Evolutionary conservation across 352 stramenopile genomes (phyloP), one percentile per base, ranked within the genome.

Genomic region (Globisporangium irregulare): DNA sequence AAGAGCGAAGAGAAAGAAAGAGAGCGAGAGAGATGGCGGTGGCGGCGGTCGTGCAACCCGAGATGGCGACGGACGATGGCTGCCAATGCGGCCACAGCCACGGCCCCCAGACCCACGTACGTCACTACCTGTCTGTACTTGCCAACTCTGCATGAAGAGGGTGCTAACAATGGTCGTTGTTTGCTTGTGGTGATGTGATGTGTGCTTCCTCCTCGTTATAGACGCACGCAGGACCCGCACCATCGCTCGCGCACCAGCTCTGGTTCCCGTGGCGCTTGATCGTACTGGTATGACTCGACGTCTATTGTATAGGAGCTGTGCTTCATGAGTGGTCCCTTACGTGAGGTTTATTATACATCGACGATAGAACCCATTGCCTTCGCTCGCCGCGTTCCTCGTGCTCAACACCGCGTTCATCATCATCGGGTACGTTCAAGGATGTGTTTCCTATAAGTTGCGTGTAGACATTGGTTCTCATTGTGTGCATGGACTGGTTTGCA

Each of bases 231-330:
- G 66, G 66, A 4, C 59, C 51, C 3, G 38, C 57, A n/a, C 34
- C 62, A 27, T 84, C 79, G 14, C 67, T 93, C 18, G 85, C 81
- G 32, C 64, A 82, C 56, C 80, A 94, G 73, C 66, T 94, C 56
- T 94, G 86, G 86, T 76, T 89, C 64, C 86, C 86, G 22, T 94
- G 73, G 70, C 81, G 82, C 2, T 58, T 90, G 25, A 64, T 92
- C 50, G 82, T 80, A 0, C 66, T 89, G 71, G 85, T 93, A 71
- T 24, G 61, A 32, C 6, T 1, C 22, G 32, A 0, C 27, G 7
- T 59, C 4, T 60, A 9, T 25, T 41, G 41, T n/a, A 46, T 67
- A 41, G 57, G 25, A 34, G 2, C 32, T 4, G 12, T 18, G 10
- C 25, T n/a, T 50, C 1, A 53, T 29, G 5, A 24, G 7, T 25